phyloP scores from a whole-genome alignment of 768 basidiomycete species.

The Antrodiella citrinella region DNA sequence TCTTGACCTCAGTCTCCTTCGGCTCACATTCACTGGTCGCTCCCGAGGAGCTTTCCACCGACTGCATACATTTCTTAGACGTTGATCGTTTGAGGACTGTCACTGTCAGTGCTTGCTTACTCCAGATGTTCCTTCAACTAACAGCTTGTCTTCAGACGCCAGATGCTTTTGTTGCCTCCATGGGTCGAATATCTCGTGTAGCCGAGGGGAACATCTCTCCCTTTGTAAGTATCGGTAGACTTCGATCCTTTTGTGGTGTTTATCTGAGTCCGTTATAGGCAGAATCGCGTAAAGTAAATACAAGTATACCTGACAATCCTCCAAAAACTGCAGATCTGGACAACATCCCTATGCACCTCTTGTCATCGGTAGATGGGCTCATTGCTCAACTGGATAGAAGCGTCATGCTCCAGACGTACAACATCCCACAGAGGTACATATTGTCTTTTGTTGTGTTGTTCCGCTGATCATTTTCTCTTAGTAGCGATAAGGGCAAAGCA shows the following conservation, averaged over 20 bases:
- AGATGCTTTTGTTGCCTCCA: not conserved
- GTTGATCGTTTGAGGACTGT: slow-evolving; percentile 21
- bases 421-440: slow-evolving; percentile 48
- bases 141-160: not conserved
- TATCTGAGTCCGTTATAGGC: slow-evolving; percentile 28
- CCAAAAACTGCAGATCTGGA: slow-evolving; percentile 30
- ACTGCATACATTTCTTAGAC: slow-evolving; percentile 48
- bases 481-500: slow-evolving; percentile 29
- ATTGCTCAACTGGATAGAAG: slow-evolving; percentile 53
- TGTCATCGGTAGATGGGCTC: slow-evolving; percentile 38
- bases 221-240: slow-evolving; percentile 1
- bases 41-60: slow-evolving; percentile 57
- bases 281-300: slow-evolving; percentile 37
- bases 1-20: slow-evolving; percentile 59
- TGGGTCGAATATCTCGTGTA: not conserved
- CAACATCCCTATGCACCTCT: slow-evolving; percentile 36
- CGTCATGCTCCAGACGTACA: slow-evolving; percentile 55
- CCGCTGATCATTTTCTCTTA: slow-evolving; percentile 6
- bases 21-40: slow-evolving; percentile 37
- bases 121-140: too few species aligned
- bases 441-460: too few species aligned
- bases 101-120: slow-evolving; percentile 7
- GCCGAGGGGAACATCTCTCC: not conserved
- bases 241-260: not conserved
- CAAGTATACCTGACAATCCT: slow-evolving; percentile 33